Evolutionary conservation across 305 asterid genomes (phyloP).

Genomic region (Caryopteris hybrid): DNA sequence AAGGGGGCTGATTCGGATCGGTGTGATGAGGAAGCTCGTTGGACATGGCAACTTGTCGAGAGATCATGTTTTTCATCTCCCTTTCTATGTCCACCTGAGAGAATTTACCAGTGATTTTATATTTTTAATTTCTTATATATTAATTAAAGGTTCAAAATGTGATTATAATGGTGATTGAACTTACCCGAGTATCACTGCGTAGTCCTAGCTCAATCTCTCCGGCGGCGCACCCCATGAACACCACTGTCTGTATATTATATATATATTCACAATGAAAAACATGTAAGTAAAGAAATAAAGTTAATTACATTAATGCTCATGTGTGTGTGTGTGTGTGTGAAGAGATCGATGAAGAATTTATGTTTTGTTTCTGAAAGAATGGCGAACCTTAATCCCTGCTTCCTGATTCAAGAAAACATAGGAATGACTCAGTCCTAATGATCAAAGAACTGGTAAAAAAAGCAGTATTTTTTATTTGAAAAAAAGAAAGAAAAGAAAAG

Average conservation of each 20-base stretch:
- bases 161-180: neutral
- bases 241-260: constrained; percentile 35
- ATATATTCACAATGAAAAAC: neutral
- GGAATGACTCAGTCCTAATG: neutral
- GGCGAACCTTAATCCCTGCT: constrained; percentile 73
- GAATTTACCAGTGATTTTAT: too few species aligned
- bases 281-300: too few species aligned
- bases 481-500: too few species aligned
- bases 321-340: too few species aligned
- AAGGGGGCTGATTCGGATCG: constrained; percentile 30
- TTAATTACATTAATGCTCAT: too few species aligned
- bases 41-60: too few species aligned
- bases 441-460: too few species aligned
- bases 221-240: constrained; percentile 62
- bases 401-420: constrained; percentile 39
- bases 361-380: neutral
- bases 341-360: too few species aligned
- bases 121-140: too few species aligned
- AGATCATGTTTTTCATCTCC: constrained; percentile 46
- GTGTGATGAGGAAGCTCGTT: constrained; percentile 21
- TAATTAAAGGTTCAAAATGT: too few species aligned
- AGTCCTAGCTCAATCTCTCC: constrained; percentile 89
- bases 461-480: too few species aligned
- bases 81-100: constrained; percentile 46
- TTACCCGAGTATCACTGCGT: constrained; percentile 34